Evolutionary conservation across 371 early-diverging fungal genomes (phyloP), one percentile per base, ranked within the genome.

Genomic region (Lichtheimia hyalospora): DNA sequence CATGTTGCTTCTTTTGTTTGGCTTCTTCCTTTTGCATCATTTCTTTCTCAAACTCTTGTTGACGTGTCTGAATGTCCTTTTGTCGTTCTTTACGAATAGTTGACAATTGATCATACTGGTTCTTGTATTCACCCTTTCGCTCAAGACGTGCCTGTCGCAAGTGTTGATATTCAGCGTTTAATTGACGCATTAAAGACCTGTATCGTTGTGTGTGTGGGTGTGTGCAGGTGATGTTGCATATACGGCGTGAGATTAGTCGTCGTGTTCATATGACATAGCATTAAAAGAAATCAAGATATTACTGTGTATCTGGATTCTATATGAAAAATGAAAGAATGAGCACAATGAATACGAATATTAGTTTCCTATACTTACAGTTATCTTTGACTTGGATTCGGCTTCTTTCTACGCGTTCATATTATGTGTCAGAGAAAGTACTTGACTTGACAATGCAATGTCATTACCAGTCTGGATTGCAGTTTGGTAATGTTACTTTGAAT

Each of bases 401-500:
- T 24, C 15, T 13, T 39, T 34, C 21, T 25, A 28, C 16, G 14
- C 6, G 8, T 34, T 53, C 25, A 25, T 34, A 16, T 15, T 53
- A 16, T 27, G 1, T 13, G 25, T 16, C 34, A 21, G 46, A 0
- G 21, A n/a, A 46, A 46, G 46, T 0, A 16, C n/a, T 46, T n/a
- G 46, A 46, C 46, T 46, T 14, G 10, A 5, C 5, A 34, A 34
- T 2, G 34, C 46, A 18, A 18, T 46, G 28, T 10, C 13, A 18
- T 39, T 57, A 62, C 62, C 57, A 62, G 44, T 28, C 43, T 49
- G 14, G 18, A 50, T 43, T 56, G 53, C 20, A 57, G 44, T 13
- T 62, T 43, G 1, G 43, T 34, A 62, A 62, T 62, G 52, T 56
- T 62, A 27, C 21, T 52, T 24, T 62, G 62, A 44, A 57, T 62